Conservation (phyloP, 2,329 filamentous ascomycete species). For the Colletotrichum paranaense region DNA sequence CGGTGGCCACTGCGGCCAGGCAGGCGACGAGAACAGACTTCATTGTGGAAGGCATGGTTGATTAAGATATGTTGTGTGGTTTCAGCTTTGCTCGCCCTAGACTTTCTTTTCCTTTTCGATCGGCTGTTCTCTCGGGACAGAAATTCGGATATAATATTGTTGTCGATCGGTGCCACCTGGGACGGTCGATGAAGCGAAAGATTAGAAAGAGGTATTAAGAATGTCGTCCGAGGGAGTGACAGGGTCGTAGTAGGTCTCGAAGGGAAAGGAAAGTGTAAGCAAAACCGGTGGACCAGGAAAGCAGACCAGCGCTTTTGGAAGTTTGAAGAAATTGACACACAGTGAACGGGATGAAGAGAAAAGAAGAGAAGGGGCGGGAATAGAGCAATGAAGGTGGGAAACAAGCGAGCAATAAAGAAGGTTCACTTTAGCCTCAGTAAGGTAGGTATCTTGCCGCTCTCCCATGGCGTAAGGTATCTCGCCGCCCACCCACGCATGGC, state of each 20-base stretch:
- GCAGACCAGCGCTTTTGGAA: slow-evolving; percentile 63
- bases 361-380: slow-evolving; percentile 41
- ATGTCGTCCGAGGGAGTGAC: slow-evolving; percentile 36
- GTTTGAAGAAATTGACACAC: slow-evolving; percentile 45
- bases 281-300: slow-evolving; percentile 50
- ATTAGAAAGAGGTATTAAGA: slow-evolving; percentile 41
- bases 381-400: slow-evolving; percentile 38
- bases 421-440: slow-evolving; percentile 5
- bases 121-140: slow-evolving; percentile 36
- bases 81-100: slow-evolving; percentile 38
- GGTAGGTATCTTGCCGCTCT: not conserved
- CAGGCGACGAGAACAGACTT: slow-evolving; percentile 57
- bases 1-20: slow-evolving; percentile 58
- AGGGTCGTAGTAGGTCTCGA: slow-evolving; percentile 35
- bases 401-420: slow-evolving; percentile 35
- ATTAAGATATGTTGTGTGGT: slow-evolving; percentile 32
- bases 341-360: slow-evolving; percentile 37
- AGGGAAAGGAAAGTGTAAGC: slow-evolving; percentile 46
- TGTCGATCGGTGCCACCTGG: slow-evolving; percentile 36
- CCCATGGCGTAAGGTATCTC: slow-evolving; percentile 6
- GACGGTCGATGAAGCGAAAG: slow-evolving; percentile 46
- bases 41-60: slow-evolving; percentile 58
- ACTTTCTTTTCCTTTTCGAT: slow-evolving; percentile 35
- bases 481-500: slow-evolving; percentile 23
- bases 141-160: slow-evolving; percentile 10